Base-by-base conservation (phyloP, 2,329 filamentous ascomycete species). In the Ophioceras dolichostomum region DNA sequence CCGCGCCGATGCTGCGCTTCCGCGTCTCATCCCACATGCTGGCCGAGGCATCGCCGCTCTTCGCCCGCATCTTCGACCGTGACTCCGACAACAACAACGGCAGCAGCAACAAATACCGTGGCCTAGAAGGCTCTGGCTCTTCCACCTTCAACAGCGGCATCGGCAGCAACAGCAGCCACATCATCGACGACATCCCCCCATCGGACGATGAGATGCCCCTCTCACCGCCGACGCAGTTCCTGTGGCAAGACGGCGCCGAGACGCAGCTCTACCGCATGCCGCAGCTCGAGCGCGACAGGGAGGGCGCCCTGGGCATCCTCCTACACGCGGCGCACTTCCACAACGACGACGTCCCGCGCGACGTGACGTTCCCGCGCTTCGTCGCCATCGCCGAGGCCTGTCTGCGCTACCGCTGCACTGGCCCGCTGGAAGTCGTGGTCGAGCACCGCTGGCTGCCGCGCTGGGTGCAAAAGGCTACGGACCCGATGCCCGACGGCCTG, bases 241-340 rank as follows among this genome's bases (percentile, higher is more conserved):
- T 53, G 12, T 67, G 57, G 42, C 52, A 56, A 22, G 64, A 70
- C 36, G 64, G 64, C 1, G 55, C 56, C 6, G 59, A 64, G 42
- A 61, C 61, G 2, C 62, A 54, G 43, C 45, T 72, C 2, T 72
- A 68, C 42, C 61, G 64, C 10, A 72, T 73, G 68, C 66, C 68
- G 2, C 68, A 72, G 44, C 47, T 57, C 20, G 68, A 72, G 43
- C 42, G 57, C 5, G 67, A 71, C 37, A 51, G 47, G 2, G 39
- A 62, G 2, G 47, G 53, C 3, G 55, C 62, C 1, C 47, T 73
- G 10, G 61, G 65, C 41, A 63, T 64, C 2, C 43, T 73, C 1
- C 51, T 73, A 3, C 60, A 70, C 39, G 70, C 68, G 2, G 68
- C 67, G 1, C 68, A 72, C 43, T 59, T 65, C 55, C 67, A 68